phyloP scores from a whole-genome alignment of 2,329 filamentous ascomycete species.

The Colletotrichum endophyticum region DNA sequence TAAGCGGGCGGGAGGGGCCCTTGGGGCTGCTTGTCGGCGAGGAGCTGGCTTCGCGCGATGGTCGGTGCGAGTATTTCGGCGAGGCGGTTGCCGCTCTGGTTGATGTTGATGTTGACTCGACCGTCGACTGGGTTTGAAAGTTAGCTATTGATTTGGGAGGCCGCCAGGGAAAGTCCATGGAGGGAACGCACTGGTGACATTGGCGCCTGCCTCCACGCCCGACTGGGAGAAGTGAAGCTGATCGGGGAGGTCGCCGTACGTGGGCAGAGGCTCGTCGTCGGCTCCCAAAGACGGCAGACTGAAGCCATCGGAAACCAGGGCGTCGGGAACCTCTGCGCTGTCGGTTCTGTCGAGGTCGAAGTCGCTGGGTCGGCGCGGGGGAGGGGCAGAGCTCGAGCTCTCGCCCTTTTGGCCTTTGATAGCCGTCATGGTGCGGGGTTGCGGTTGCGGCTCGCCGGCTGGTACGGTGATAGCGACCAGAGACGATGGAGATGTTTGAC shows the following conservation, averaged over 20 bases:
- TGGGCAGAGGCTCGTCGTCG: conserved; percentile 52
- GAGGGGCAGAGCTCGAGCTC: conserved; percentile 14
- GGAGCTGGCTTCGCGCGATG: conserved; percentile 57
- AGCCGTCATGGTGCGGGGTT: conserved; percentile 14
- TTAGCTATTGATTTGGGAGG: conserved; percentile 7
- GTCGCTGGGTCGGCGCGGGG: conserved; percentile 1
- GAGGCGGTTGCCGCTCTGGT: conserved; percentile 70
- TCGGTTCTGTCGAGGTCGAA: conserved; percentile 15
- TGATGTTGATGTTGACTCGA: conserved; percentile 80
- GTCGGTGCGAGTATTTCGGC: conserved; percentile 72
- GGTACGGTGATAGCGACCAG: not conserved
- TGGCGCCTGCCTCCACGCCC: conserved; percentile 67
- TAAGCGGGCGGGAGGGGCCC: conserved; percentile 68
- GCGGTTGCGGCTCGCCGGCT: not conserved
- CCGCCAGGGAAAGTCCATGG: not conserved
- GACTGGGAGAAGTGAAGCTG: conserved; percentile 65
- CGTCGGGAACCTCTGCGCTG: conserved; percentile 30
- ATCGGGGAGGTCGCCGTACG: conserved; percentile 63
- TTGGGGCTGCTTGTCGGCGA: conserved; percentile 43
- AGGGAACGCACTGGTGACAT: conserved; percentile 53
- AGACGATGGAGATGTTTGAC: not conserved
- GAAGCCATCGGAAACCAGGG: conserved; percentile 43
- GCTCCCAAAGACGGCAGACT: conserved; percentile 45
- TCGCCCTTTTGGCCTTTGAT: conserved; percentile 7
- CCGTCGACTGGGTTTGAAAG: conserved; percentile 64